A percentile compares a stretch with the other conserved stretches of the same genome.
Evolutionary conservation across 371 early-diverging fungal species (phyloP).

Genomic region (Apophysomyces sp.): DNA sequence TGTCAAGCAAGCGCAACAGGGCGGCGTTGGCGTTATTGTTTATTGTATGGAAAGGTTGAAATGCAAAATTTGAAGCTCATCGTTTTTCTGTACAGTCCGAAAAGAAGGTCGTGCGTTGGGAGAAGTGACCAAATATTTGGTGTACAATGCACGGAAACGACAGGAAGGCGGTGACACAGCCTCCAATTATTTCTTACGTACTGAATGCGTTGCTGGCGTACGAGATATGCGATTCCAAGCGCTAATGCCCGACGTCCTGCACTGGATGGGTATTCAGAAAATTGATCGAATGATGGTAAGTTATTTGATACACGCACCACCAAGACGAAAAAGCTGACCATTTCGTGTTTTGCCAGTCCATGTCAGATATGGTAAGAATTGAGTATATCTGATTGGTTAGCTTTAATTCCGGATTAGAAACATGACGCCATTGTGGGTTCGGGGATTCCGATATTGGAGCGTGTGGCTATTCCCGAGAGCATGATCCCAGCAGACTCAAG

Average conservation of each 20-base stretch:
- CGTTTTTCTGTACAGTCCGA: conserved; percentile 49
- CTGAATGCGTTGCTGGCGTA: conserved; percentile 94
- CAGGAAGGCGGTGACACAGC: conserved; percentile 93
- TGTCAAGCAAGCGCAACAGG: conserved; percentile 88
- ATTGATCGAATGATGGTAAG: conserved; percentile 90
- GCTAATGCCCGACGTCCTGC: conserved; percentile 95
- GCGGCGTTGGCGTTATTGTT: conserved; percentile 92
- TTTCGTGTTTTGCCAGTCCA: conserved; percentile 47
- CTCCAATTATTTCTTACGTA: conserved; percentile 85
- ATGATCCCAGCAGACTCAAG: conserved; percentile 89
- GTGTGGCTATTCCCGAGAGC: conserved; percentile 89
- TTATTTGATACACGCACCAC: background rate
- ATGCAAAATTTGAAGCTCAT: background rate
- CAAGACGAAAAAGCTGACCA: conserved; percentile 27
- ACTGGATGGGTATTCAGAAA: conserved; percentile 94
- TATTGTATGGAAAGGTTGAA: conserved; percentile 65
- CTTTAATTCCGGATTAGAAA: conserved; percentile 54
- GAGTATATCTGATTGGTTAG: background rate
- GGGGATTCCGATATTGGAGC: conserved; percentile 90
- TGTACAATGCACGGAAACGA: conserved; percentile 90
- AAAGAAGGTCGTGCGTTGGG: conserved; percentile 96
- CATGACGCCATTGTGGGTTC: conserved; percentile 92
- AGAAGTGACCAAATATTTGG: conserved; percentile 94
- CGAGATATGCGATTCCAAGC: conserved; percentile 98
- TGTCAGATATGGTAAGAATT: conserved; percentile 75